Percentiles rank a stretch among this genome's conserved stretches.
Evolutionary conservation across 306 rosid species (phyloP).

Genomic region (Carpinus viminea): DNA sequence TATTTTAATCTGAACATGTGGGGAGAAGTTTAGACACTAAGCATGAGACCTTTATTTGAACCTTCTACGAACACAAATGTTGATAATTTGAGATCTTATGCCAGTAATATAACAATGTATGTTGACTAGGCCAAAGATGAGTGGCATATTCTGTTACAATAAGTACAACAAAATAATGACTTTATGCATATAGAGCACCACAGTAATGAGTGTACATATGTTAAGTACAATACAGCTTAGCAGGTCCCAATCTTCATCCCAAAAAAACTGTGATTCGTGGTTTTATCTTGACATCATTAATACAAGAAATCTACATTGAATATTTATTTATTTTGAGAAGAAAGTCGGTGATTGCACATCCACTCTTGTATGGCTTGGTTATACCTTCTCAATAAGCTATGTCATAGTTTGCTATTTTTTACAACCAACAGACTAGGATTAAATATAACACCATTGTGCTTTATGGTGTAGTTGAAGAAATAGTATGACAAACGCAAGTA

Average conservation of each 20-base stretch:
- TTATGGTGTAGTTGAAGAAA: slow-evolving; percentile 5
- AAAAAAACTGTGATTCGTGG: background rate
- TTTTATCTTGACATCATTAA: background rate
- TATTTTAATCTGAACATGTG: background rate
- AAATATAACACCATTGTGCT: background rate
- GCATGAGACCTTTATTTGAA: background rate
- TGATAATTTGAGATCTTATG: background rate
- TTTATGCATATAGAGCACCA: background rate
- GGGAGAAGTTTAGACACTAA: background rate
- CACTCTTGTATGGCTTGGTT: background rate
- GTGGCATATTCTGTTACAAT: background rate
- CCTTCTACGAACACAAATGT: background rate
- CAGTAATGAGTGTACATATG: background rate
- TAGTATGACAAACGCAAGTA: slow-evolving; percentile 10
- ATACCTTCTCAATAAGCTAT: background rate
- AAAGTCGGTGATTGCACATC: background rate
- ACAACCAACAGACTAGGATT: background rate
- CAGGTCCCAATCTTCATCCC: background rate
- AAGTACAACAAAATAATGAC: background rate
- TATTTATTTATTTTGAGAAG: background rate
- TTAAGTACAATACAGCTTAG: background rate
- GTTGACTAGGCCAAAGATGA: background rate
- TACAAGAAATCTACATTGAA: background rate
- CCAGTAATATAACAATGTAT: background rate
- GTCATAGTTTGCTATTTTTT: background rate